A percentile compares a stretch with the other conserved stretches of the same genome.
Evolutionary conservation across 495 filamentous ascomycete species (phyloP).

Genomic region (Tuber borchii): DNA sequence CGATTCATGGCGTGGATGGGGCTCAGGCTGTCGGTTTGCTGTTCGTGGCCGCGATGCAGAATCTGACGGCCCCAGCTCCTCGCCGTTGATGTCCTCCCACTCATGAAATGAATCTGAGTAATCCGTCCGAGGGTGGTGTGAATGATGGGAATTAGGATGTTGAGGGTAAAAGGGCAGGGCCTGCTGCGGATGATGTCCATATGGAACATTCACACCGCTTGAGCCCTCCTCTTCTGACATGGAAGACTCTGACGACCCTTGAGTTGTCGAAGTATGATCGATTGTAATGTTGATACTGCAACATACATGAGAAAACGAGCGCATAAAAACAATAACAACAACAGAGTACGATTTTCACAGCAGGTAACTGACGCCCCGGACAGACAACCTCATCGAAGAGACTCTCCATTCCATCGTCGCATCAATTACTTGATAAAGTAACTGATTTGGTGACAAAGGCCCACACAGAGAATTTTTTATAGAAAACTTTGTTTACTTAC

Average conservation of each 20-base stretch:
- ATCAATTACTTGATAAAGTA: slow-evolving; percentile 6
- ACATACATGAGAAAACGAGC: not conserved
- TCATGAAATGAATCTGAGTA: slow-evolving; percentile 39
- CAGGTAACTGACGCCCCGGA: not conserved
- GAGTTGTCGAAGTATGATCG: slow-evolving; percentile 42
- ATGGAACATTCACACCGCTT: slow-evolving; percentile 33
- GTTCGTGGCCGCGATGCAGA: slow-evolving; percentile 66
- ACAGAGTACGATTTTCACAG: not conserved
- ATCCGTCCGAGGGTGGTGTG: slow-evolving; percentile 36
- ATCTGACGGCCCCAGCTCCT: slow-evolving; percentile 72
- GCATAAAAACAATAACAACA: not conserved
- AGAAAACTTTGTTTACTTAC: slow-evolving; percentile 36
- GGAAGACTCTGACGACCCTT: slow-evolving; percentile 40
- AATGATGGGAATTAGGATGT: slow-evolving; percentile 30
- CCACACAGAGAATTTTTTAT: not conserved
- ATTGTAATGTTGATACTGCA: slow-evolving; percentile 42
- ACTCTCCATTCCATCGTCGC: not conserved
- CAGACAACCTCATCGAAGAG: not conserved
- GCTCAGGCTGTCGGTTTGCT: slow-evolving; percentile 25
- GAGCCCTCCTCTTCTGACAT: slow-evolving; percentile 39
- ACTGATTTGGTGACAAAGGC: not conserved
- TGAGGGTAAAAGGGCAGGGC: slow-evolving; percentile 1
- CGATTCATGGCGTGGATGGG: slow-evolving; percentile 19
- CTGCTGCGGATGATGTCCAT: slow-evolving; percentile 31
- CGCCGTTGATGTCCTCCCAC: slow-evolving; percentile 46